Evolutionary conservation across 1,139 yeast species (phyloP), one percentile per base, ranked within the genome.

Genomic region (Taiozyma sp.): DNA sequence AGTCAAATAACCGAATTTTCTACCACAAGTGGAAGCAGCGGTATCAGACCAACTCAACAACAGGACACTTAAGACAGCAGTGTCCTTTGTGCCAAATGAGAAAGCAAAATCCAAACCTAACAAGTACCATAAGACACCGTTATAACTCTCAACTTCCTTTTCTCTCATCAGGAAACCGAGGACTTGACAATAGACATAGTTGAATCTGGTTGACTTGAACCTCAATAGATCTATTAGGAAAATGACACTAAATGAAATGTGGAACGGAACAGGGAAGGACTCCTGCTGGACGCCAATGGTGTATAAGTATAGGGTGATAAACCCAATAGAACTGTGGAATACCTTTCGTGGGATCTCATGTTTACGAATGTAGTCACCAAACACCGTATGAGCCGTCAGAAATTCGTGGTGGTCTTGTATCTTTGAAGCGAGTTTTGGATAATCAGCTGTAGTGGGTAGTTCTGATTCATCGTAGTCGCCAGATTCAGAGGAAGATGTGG

Each of bases 21-120:
- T 78, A 24, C 98, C 99, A 63, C 92, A 70, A 1, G 97, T 89
- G 4, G 97, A 89, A 3, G 99, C 99, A 7, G 98, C 95, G 10
- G 98, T 91, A 66, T 93, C 99, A 12, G 96, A 92, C 98, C 98
- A 93, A 65, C 97, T 87, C 57, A 93, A 78, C 51, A 93, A 73
- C 58, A 91, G 74, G 9, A 90, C 82, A 29, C 96, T 78, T 73
- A 91, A 75, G 28, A 92, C 73, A 1, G 85, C 76, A 48, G 93
- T 83, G 65, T 93, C 99, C 70, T 90, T 90, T 16, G 96, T 86
- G 61, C 83, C 84, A 19, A 81, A 66, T 2, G 75, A 60, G 62
- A 90, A 87, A 6, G 92, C 90, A 54, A 88, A 70, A 32, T 83
- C 72, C 49, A 90, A 73, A 2, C 99, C 99, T 6, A 87, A 73